Evolutionary conservation across 495 filamentous ascomycete species (phyloP), one percentile per base, ranked within the genome.

Genomic region (Chaetomium fimeti): DNA sequence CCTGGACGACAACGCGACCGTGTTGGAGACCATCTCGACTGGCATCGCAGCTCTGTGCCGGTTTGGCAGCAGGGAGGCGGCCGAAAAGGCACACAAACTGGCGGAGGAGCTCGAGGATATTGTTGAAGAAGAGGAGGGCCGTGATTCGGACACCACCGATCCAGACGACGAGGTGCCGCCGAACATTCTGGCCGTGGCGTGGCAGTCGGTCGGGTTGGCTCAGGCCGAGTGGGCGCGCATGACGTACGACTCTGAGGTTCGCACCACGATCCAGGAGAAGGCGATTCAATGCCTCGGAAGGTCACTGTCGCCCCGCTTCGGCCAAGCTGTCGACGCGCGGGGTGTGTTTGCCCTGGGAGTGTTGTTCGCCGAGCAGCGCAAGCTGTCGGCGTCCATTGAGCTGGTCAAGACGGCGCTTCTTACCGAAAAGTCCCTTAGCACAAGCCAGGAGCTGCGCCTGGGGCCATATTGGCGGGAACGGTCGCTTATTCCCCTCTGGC

Each of bases 151-250:
- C 25, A 49, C 40, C 3, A 69, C 68, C 12, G 69, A 74, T 22
- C 64, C 61, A 27, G 64, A 69, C 36, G 40, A 75, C 75, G 60
- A 69, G 18, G 75, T 91, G 6, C 72, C 84, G 40, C 78, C 82
- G 2, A 69, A 75, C 2, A 79, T 85, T 16, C 69, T 93, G 36
- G 87, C 90, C 7, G 72, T 83, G 47, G 84, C 91, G 11, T 93
- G 92, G 80, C 82, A 89, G 64, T 90, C 89, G 13, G 84, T 97
- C 66, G 94, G 93, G 27, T 82, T 93, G 65, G 87, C 88, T 32
- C 86, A 92, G 65, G 91, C 92, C 0, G 86, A 89, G 62, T 97
- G 92, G 91, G 90, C 93, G 49, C 83, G 86, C 18, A 82, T 87
- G 74, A 97, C 92, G 7, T 87, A 85, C 52, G 82, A 93, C 54